Evolutionary conservation across 129 eudicot species (phyloP), one percentile per base, ranked within the genome.

Genomic region (Oenanthe sinensis): DNA sequence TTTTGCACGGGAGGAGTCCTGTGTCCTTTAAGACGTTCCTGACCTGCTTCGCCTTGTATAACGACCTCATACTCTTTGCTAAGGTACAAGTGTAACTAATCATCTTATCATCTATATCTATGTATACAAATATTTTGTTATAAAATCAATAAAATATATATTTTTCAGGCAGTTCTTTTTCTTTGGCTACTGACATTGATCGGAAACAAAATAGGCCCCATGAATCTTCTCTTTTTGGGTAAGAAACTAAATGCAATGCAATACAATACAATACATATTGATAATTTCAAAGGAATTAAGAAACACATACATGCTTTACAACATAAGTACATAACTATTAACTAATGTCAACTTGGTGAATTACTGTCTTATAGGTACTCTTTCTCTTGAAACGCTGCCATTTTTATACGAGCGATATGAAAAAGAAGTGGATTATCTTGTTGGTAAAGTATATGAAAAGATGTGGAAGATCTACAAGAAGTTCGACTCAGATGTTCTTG

Each of bases 191-290:
- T 91, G 17, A 84, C 90, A 47, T 12, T 74, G 44, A 76, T 91
- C 58, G 94, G 88, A 75, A 87, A 83, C 85, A 84, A 82, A 71
- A 39, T 89, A 78, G 81, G 86, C 47, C 11, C 87, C 60, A 37
- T 81, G 69, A 86, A 91, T 83, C 90, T 89, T 75, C 81, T 91
- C 26, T 86, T 82, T 22, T 49, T 83, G 0, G 91, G 97, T 91
- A 89, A 86, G 85, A 62, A 75, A 26, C 22, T 42, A 33, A 33
- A 33, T 33, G 1, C 22, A 43, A 65, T 8, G 2, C 68, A 60
- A n/a, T 33, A 33, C 22, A 43, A 65, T 8, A 10, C 68, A 60
- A n/a, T 60, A 60, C 68, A n/a, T 22, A 58, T 14, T 17, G 0
- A 50, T 17, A 16, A 50, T 50, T 50, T 17, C n/a, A 50, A 17